Evolutionary conservation across 2,329 filamentous ascomycete species (phyloP), one percentile per base, ranked within the genome.

Genomic region (Phialophora verrucosa): DNA sequence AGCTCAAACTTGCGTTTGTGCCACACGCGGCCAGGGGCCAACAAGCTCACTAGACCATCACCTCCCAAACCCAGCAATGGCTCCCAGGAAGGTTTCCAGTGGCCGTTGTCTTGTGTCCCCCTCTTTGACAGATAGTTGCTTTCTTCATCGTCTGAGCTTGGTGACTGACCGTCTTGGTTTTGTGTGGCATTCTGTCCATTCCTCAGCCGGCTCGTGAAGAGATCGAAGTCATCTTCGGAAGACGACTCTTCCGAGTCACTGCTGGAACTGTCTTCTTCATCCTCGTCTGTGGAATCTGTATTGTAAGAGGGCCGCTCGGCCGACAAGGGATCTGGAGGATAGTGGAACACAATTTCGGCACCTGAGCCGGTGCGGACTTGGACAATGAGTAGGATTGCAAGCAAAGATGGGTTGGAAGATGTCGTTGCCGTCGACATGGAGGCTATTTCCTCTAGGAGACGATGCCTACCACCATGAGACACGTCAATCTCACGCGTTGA

Each of bases 1-100:
- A 96, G 83, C 76, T 96, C 91, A 74, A 96, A 96, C 27, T 88
- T 86, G 72, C 85, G 87, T 80, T 94, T 96, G 79, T 95, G 90
- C 76, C 91, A 92, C 8, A 89, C 86, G 12, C 87, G 84, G 38
- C 71, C 70, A 0, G 93, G 92, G 0, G 90, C 92, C 62, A 97
- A 77, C 57, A 97, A 85, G 70, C 90, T 92, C 73, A 92, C 91
- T 67, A 96, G 85, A 54, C 92, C 90, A 68, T 89, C 87, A n/a
- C 89, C 89, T 2, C 87, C 86, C 64, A 92, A 88, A 0, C 90
- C 91, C 59, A 91, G 85, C 20, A 95, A 84, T 59, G 87, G 86
- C 75, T 94, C 79, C 78, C 79, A 81, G 1, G 78, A 74, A 1
- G 76, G 74, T 63, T 66, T 68, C 69, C 70, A 70, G n/a, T 63